Base-by-base conservation (phyloP, 140 eudicot species). In the Flaveria floridana region DNA sequence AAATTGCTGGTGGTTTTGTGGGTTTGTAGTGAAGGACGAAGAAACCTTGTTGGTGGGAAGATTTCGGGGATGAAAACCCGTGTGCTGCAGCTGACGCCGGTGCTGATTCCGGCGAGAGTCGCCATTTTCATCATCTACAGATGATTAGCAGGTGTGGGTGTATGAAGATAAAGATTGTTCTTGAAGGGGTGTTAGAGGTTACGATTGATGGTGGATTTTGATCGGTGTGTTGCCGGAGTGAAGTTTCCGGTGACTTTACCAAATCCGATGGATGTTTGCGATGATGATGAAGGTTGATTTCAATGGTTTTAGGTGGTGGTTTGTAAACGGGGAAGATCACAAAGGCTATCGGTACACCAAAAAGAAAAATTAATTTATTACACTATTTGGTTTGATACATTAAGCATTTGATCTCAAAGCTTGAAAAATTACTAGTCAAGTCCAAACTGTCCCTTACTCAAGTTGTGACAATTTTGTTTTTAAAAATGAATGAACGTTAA, bases 81-180 rank as follows among this genome's bases (percentile, higher is more conserved):
- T 39, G 55, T 57, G 7, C 67, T 41, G 0, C 50, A 23, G 48
- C 81, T 48, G 51, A 56, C 65, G 61, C 63, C 41, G 51, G 47
- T 65, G 13, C 79, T 69, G 6, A 59, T 70, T 61, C 78, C 78
- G 70, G 79, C 83, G 26, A 79, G 61, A 46, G 75, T 79, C 70
- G 82, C 83, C 83, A 79, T 73, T 73, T 79, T 79, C 70, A 79
- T 73, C 70, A 73, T 79, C 74, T 53, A 52, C 20, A 34, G 30
- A 11, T 0, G 65, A 58, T 14, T 58, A 21, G 37, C 7, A 58
- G 65, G 34, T 10, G 23, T 6, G 62, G 62, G 9, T 16, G 2
- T 2, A 28, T 26, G 68, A 62, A 28, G 44, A 63, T 63, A 14
- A 63, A 20, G 30, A 8, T 63, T 63, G 30, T 63, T 44, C 46